Evolutionary conservation across 1,139 yeast species (phyloP).

Genomic region (Taiozyma sp.): DNA sequence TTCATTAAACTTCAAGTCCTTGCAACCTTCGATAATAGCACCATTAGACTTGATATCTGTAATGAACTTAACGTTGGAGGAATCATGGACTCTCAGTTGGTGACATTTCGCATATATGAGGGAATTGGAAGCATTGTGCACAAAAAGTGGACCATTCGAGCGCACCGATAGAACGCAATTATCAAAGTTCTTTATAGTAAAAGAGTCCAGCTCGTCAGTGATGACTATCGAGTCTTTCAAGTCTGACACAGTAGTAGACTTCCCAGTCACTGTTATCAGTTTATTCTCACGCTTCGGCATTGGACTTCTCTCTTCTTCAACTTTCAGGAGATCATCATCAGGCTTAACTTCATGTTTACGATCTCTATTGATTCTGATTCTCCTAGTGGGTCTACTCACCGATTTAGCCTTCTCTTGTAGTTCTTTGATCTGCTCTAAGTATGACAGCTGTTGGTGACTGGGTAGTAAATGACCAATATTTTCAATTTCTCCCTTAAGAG

Average conservation of each 20-base stretch:
- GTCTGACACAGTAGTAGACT: neutral
- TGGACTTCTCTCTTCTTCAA: neutral
- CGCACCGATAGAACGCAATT: conserved; percentile 23
- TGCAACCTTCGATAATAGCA: conserved; percentile 35
- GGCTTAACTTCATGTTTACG: neutral
- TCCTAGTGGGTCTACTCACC: neutral
- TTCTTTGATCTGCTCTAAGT: conserved; percentile 7
- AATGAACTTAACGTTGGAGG: conserved; percentile 23
- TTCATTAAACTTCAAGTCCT: conserved; percentile 20
- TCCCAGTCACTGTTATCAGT: neutral
- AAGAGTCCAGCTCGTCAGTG: conserved; percentile 2
- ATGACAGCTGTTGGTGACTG: conserved; percentile 9
- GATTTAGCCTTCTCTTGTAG: conserved; percentile 1
- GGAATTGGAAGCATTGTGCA: conserved; percentile 27
- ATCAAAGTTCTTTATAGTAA: conserved; percentile 16
- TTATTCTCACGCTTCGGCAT: neutral
- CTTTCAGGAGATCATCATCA: neutral
- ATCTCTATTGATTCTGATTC: conserved; percentile 8
- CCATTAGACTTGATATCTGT: conserved; percentile 20
- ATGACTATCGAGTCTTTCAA: conserved; percentile 3
- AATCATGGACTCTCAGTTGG: conserved; percentile 37
- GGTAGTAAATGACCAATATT: conserved; percentile 9
- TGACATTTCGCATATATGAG: conserved; percentile 32
- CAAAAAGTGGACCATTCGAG: conserved; percentile 33
- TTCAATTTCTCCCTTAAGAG: conserved; percentile 8